phyloP scores from a whole-genome alignment of 148 eudicot genomes.

The Heliamphora exappendiculata region DNA sequence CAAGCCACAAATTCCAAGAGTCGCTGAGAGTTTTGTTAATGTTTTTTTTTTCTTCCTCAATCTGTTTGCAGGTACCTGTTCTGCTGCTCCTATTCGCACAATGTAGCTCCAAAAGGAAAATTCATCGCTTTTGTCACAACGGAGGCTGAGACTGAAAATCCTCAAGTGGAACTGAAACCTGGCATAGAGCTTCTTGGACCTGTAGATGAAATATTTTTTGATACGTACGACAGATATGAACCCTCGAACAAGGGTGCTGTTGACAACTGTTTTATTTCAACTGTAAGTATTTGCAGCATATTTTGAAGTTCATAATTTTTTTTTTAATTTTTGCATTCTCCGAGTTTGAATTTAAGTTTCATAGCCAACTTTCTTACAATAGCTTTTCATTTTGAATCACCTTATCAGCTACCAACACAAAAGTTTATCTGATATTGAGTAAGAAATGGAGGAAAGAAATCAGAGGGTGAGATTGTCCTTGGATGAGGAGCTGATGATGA shows the following conservation, averaged over 20 bases:
- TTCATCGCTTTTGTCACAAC: slow-evolving; percentile 84
- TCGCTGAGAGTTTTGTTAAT: not conserved
- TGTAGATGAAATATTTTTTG: slow-evolving; percentile 78
- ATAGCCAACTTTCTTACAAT: not conserved
- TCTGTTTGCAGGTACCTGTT: slow-evolving; percentile 71
- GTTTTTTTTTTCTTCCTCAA: slow-evolving; percentile 8
- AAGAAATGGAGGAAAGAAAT: not conserved
- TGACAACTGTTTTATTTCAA: slow-evolving; percentile 82
- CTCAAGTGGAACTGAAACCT: slow-evolving; percentile 78
- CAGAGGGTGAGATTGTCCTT: not conserved
- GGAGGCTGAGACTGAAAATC: slow-evolving; percentile 91
- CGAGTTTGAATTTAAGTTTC: not conserved
- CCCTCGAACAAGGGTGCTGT: slow-evolving; percentile 42
- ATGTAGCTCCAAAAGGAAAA: slow-evolving; percentile 90
- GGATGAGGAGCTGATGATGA: slow-evolving; percentile 2
- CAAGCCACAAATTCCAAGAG: not conserved
- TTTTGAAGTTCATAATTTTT: not conserved
- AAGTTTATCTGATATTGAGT: not conserved
- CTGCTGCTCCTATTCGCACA: slow-evolving; percentile 93
- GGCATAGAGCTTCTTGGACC: slow-evolving; percentile 90
- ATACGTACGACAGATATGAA: slow-evolving; percentile 79
- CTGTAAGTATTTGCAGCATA: slow-evolving; percentile 38
- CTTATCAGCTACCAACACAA: too few species aligned
- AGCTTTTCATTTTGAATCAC: not conserved
- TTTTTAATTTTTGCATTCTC: not conserved